Evolutionary conservation across 177 flowering plant genomes (phyloP), one percentile per base, ranked within the genome.

Genomic region (Vitis hybrid): DNA sequence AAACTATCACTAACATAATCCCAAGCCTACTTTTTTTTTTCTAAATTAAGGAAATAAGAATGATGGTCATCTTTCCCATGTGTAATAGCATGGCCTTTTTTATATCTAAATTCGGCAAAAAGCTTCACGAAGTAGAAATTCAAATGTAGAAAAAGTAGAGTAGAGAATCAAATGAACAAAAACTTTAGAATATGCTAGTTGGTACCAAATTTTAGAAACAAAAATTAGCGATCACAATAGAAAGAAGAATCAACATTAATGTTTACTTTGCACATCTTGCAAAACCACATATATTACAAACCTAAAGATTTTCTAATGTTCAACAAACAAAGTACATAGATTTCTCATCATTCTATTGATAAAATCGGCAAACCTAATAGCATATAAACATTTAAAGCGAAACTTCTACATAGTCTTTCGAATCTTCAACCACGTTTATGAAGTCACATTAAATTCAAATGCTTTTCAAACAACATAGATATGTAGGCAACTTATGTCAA

Each of bases 1-100:
- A 89, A 94, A 57, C 51, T 83, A 68, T 92, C 98, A 70, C 99
- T 97, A 63, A 85, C 97, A 83, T 96, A 96, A 88, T 96, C 99
- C 99, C 98, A 96, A 56, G 93, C 91, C 75, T 83, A 83, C 52
- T 94, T 93, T 46, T 18, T 46, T 18, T 87, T 85, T 76, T 85
- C 88, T 69, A 92, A 74, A 74, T 91, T 93, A 74, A 94, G 97
- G 63, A 96, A 91, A 82, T 87, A 96, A 79, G 89, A 84, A 74
- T 96, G 99, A 57, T 87, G 83, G 11, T 89, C 85, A 62, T 92
- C 89, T 67, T 82, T 82, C 95, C 96, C 94, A 69, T 94, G 97
- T 74, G 81, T 82, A 70, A 90, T 75, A 57, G 97, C 93, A 82
- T 96, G 98, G 35, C 91, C 88, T 72, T 91, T 87, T 79, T 92